These are phyloP conservation scores for Theileria orientalis DNA, from an alignment of 169 alveolate species.

Conservation along the genomic window DNA sequence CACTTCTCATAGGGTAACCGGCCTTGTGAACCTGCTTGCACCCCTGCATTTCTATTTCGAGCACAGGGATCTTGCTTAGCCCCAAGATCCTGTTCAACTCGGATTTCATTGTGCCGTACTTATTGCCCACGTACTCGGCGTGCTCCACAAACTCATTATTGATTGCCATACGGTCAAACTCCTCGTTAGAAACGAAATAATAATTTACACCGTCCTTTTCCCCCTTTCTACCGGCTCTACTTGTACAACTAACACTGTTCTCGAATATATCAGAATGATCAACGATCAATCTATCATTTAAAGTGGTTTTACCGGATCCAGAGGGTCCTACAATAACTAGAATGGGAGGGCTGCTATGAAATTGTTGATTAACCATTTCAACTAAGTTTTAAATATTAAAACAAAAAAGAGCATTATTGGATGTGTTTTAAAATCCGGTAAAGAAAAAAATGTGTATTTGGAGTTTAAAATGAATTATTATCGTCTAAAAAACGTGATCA, in stretches of 20 bases:
- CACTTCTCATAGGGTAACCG: constrained; percentile 61
- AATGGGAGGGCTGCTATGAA: too few species aligned
- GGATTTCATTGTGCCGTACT: constrained; percentile 81
- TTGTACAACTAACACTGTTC: constrained; percentile 82
- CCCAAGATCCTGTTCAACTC: constrained; percentile 71
- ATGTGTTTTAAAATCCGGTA: too few species aligned
- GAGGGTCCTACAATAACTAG: constrained; percentile 88
- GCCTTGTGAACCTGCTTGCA: constrained; percentile 69
- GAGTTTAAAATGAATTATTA: too few species aligned
- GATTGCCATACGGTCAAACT: constrained; percentile 74
- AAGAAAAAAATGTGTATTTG: too few species aligned
- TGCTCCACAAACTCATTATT: constrained; percentile 80
- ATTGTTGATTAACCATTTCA: too few species aligned
- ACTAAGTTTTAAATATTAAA: too few species aligned
- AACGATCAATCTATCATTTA: constrained; percentile 63
- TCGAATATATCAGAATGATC: constrained; percentile 72
- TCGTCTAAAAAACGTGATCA: too few species aligned
- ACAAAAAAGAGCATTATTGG: too few species aligned
- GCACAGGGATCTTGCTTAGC: constrained; percentile 76
- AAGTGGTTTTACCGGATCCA: constrained; percentile 91
- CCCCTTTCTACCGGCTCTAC: constrained; percentile 80
- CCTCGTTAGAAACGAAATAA: constrained; percentile 78
- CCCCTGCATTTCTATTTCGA: constrained; percentile 88
- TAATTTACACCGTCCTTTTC: constrained; percentile 84
- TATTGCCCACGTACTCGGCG: constrained; percentile 78